Evolutionary conservation across 2,329 filamentous ascomycete species (phyloP), one percentile per base, ranked within the genome.

Genomic region (Fusarium goolgardi): DNA sequence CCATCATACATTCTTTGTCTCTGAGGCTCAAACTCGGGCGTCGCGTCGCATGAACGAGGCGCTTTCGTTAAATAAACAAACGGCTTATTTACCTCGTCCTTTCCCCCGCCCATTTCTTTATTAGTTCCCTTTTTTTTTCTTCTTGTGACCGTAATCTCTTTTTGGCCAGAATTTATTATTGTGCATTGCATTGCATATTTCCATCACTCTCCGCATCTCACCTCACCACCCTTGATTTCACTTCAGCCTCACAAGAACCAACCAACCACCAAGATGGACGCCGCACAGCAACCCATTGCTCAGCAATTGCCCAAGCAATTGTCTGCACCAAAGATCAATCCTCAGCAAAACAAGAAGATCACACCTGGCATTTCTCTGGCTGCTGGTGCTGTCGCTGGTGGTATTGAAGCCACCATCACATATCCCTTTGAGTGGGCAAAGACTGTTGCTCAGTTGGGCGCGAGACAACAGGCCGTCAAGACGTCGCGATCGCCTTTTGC

Each of bases 351-450:
- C 5, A 61, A 69, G 11, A 50, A 50, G 10, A 59, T 78, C 8
- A 77, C 79, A 1, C 81, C 80, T 1, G 72, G 78, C 15, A 77
- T 84, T n/a, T 86, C 84, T 0, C 74, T 87, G 1, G 67, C 84
- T 18, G 78, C 85, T 2, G 85, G 85, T 25, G 84, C 81, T 20
- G 68, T 85, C 13, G 85, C 84, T 8, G 85, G 85, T 15, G 83
- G 79, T n/a, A 76, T 85, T 10, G 85, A 87, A 72, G 84, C 84
- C 6, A 78, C 81, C 5, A 75, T 81, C 21, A 87, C 85, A 6
- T 90, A 90, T 75, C 88, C 88, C 1, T 86, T 90, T 70, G 88
- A 91, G 72, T 91, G 90, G 69, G 87, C 88, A 55, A 91, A 91
- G 76, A 90, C 88, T 1, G 80, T 86, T 55, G 83, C 87, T 5